These are phyloP conservation scores for Somion occarium DNA, from an alignment of 1,284 basidiomycete species.

Conservation along the genomic window DNA sequence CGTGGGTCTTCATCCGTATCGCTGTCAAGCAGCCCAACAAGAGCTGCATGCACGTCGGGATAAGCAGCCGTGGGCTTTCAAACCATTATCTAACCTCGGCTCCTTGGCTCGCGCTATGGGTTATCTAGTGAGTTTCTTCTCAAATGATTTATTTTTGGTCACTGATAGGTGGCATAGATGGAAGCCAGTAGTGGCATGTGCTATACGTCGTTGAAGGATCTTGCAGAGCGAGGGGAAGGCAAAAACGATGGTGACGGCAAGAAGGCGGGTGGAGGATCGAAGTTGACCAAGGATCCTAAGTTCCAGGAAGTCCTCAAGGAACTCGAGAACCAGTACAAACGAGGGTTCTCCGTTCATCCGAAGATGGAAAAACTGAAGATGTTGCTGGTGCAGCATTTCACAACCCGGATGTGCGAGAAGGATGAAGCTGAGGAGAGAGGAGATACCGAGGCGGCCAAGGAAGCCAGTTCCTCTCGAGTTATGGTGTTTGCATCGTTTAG, in stretches of 20 bases:
- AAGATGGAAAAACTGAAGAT: constrained; percentile 87
- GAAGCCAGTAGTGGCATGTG: constrained; percentile 84
- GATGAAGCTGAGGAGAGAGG: constrained; percentile 31
- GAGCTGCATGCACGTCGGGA: constrained; percentile 33
- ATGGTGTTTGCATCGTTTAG: constrained; percentile 96
- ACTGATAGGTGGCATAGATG: constrained; percentile 43
- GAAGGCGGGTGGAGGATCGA: constrained; percentile 33
- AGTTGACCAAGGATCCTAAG: constrained; percentile 48
- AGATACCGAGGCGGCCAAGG: constrained; percentile 15
- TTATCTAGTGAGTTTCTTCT: constrained; percentile 58
- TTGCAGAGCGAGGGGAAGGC: constrained; percentile 25
- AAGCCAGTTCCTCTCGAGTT: constrained; percentile 57
- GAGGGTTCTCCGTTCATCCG: constrained; percentile 72
- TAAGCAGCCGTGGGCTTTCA: constrained; percentile 20
- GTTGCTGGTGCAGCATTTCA: constrained; percentile 81
- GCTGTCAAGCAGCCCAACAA: constrained; percentile 36
- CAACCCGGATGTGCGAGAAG: constrained; percentile 42
- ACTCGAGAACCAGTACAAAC: constrained; percentile 50
- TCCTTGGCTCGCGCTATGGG: constrained; percentile 75
- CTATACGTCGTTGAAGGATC: constrained; percentile 51
- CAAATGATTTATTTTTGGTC: background rate
- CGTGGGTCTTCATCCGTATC: constrained; percentile 51
- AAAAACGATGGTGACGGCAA: constrained; percentile 31
- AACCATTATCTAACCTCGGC: constrained; percentile 21
- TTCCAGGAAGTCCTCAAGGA: constrained; percentile 63